Evolutionary conservation across 1,284 basidiomycete species (phyloP), one percentile per base, ranked within the genome.

Genomic region (Sporisorium scitamineum): DNA sequence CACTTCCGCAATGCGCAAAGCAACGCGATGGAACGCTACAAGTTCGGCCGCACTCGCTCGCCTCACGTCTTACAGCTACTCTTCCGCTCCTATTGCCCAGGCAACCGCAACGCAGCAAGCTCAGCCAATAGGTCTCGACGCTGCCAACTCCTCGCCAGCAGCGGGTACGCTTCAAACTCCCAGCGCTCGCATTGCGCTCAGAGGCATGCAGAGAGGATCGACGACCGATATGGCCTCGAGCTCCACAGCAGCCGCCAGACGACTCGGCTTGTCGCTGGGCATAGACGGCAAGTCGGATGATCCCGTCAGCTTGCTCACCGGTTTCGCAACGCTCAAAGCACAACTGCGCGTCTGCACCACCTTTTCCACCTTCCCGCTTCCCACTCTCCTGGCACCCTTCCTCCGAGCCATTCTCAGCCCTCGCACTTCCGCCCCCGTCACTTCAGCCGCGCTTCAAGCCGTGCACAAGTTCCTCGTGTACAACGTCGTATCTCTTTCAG

Each of bases 1-100:
- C 78, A 97, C 94, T 44, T 94, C 94, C 5, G 90, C 91, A n/a
- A 97, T 99, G 94, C 93, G 96, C 85, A 94, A 95, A 87, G 78
- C 76, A 26, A 67, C 78, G 22, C 64, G 81, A 20, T 81, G 76
- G 76, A 72, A 57, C 29, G 62, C 76, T 13, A 55, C 80, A n/a
- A 70, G 70, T 9, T 71, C 54, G 5, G 65, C 75, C 14, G 58
- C 70, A 11, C 59, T 70, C 26, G 54, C 63, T 37, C 50, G 61
- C 39, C 61, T 80, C 45, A 73, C 61, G 24, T 80, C 78, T 0
- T 78, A 75, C 54, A 70, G 70, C 54, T 79, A 71, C 34, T 79
- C 74, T 7, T 39, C 50, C 41, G 72, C 72, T 14, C 62, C 61
- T 16, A 41, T 60, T 22, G 64, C 39, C 14, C 60, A 47, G 54